Evolutionary conservation across 1,139 yeast genomes (phyloP).

Genomic region (Protomyces inundatus): DNA sequence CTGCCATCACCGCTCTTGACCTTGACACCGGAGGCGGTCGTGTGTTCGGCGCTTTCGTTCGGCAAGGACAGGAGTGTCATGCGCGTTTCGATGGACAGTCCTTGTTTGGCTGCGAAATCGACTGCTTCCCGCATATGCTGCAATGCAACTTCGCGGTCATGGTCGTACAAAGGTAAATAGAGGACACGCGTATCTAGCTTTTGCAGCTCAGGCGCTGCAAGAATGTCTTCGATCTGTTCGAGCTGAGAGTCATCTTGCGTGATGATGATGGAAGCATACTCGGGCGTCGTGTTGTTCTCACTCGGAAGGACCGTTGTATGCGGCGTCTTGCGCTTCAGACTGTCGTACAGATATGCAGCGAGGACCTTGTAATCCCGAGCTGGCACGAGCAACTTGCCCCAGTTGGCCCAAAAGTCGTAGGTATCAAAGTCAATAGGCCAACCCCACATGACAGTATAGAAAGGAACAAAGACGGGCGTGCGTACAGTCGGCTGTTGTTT

Average conservation of each 20-base stretch:
- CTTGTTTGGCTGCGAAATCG: background rate
- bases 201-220: background rate
- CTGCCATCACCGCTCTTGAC: background rate
- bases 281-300: background rate
- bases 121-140: background rate
- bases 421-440: background rate
- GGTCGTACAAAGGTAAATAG: background rate
- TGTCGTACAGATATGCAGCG: background rate
- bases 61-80: background rate
- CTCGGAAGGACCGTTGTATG: background rate
- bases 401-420: background rate
- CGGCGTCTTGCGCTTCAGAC: background rate
- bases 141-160: background rate
- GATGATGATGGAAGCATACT: background rate
- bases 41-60: background rate
- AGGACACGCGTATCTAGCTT: background rate
- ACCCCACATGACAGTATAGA: background rate
- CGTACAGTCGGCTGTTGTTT: background rate
- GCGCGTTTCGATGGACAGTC: background rate
- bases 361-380: background rate
- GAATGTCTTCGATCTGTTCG: background rate
- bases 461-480: background rate
- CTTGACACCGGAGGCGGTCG: background rate
- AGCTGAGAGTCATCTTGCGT: background rate
- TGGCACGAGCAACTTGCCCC: background rate